Percentiles rank a stretch among this genome's conserved stretches.
Evolutionary conservation across 2,329 filamentous ascomycete genomes (phyloP).

Genomic region (Neonectria ditissima): DNA sequence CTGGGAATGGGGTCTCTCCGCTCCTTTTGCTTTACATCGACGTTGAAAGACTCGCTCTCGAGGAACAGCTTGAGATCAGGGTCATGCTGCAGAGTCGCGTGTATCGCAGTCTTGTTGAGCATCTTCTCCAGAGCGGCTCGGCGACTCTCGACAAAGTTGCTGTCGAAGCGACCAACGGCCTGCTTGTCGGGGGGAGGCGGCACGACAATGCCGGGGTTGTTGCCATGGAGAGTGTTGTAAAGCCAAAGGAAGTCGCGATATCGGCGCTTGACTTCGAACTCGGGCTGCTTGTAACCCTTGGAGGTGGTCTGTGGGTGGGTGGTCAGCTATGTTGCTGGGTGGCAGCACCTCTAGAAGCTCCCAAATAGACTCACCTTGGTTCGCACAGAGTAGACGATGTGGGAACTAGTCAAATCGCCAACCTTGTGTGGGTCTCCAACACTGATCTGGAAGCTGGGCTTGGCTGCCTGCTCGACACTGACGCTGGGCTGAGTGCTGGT

Average conservation of each 20-base stretch:
- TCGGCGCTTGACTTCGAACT: constrained; percentile 92
- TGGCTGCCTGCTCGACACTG: constrained; percentile 91
- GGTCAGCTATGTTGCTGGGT: constrained; percentile 10
- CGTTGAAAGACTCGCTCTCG: constrained; percentile 94
- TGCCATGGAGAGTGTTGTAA: constrained; percentile 92
- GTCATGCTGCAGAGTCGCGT: constrained; percentile 92
- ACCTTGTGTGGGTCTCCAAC: constrained; percentile 99
- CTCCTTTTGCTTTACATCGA: constrained; percentile 98
- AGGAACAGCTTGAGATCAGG: constrained; percentile 95
- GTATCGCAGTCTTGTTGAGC: constrained; percentile 94
- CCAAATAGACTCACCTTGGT: constrained; percentile 75
- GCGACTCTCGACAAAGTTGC: constrained; percentile 94
- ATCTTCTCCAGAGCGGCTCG: constrained; percentile 94
- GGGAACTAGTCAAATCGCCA: constrained; percentile 93
- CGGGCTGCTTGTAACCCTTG: constrained; percentile 91
- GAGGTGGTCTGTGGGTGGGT: constrained; percentile 78
- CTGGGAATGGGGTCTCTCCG: constrained; percentile 85
- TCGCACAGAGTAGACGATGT: constrained; percentile 96
- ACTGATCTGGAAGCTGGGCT: constrained; percentile 88
- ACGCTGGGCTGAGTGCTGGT: constrained; percentile 78
- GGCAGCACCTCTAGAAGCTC: neutral
- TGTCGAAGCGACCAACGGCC: constrained; percentile 94
- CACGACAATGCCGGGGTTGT: constrained; percentile 94
- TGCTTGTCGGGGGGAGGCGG: constrained; percentile 98
- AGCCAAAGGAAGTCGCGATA: constrained; percentile 99